A percentile compares a stretch with the other conserved stretches of the same genome.
phyloP scores from a whole-genome alignment of 805 yeast species.

The Metschnikowia cubensis region DNA sequence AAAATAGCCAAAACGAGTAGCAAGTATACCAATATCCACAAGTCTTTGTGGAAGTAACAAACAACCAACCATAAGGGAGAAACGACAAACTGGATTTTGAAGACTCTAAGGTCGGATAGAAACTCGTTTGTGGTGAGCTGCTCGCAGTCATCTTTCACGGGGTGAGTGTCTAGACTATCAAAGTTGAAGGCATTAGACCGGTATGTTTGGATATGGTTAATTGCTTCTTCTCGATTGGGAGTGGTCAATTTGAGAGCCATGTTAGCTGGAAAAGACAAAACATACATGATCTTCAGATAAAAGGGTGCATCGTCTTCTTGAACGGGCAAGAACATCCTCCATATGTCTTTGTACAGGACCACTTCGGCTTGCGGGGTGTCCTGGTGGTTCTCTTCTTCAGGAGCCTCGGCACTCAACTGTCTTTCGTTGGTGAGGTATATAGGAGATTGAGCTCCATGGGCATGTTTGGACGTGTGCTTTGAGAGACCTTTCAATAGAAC shows the following conservation, averaged over 20 bases:
- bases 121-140: constrained; percentile 4
- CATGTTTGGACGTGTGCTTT: constrained; percentile 18
- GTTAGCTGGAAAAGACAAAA: constrained; percentile 11
- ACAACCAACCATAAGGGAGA: constrained; percentile 7
- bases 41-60: constrained; percentile 4
- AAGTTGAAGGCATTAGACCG: constrained; percentile 15
- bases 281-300: constrained; percentile 1
- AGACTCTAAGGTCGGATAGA: constrained; percentile 7
- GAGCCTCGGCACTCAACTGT: constrained; percentile 6
- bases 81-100: constrained; percentile 8
- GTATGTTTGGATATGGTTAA: constrained; percentile 7
- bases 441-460: constrained; percentile 1
- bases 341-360: neutral
- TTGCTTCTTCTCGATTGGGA: constrained; percentile 17
- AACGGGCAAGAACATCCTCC: constrained; percentile 8
- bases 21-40: neutral
- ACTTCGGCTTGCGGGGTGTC: neutral
- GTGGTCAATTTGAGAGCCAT: constrained; percentile 13
- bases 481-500: constrained; percentile 31
- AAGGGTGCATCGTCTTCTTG: constrained; percentile 4
- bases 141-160: neutral
- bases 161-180: neutral
- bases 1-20: neutral
- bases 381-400: neutral
- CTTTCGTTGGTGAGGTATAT: constrained; percentile 8